These are phyloP conservation scores for Tricholoma sp. DNA, from an alignment of 768 basidiomycete species.

Conservation along the genomic window DNA sequence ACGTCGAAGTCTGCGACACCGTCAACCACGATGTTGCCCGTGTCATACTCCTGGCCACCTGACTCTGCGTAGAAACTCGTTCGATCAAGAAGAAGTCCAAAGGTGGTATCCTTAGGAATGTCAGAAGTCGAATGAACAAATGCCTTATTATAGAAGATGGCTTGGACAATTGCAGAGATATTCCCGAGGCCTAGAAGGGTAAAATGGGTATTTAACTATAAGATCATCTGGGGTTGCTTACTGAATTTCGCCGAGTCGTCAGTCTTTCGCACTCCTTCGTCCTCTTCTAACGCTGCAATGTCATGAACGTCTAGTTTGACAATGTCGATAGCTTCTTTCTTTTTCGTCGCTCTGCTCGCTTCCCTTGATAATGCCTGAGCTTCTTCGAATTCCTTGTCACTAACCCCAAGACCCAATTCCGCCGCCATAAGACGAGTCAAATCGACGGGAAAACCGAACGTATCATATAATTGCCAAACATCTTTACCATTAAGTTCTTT, in stretches of 20 bases:
- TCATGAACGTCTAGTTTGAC: constrained; percentile 97
- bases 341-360: constrained; percentile 81
- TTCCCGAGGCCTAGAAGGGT: constrained; percentile 64
- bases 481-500: constrained; percentile 82
- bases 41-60: constrained; percentile 97
- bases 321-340: constrained; percentile 58
- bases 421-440: constrained; percentile 96
- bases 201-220: neutral
- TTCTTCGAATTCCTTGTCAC: constrained; percentile 83
- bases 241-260: constrained; percentile 91
- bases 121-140: constrained; percentile 65
- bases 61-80: constrained; percentile 98
- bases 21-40: constrained; percentile 91
- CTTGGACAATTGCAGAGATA: constrained; percentile 67
- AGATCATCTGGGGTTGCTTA: constrained; percentile 24
- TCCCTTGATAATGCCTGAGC: constrained; percentile 88
- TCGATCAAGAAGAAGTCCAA: constrained; percentile 85
- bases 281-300: constrained; percentile 78
- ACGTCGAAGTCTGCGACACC: constrained; percentile 91
- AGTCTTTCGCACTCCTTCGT: constrained; percentile 77
- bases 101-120: constrained; percentile 59
- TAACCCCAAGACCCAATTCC: constrained; percentile 78
- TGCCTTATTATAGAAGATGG: constrained; percentile 76
- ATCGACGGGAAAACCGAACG: constrained; percentile 97
- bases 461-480: constrained; percentile 97